Conservation (phyloP, 345 rosid genomes). For the Schrenkiella parvula region DNA sequence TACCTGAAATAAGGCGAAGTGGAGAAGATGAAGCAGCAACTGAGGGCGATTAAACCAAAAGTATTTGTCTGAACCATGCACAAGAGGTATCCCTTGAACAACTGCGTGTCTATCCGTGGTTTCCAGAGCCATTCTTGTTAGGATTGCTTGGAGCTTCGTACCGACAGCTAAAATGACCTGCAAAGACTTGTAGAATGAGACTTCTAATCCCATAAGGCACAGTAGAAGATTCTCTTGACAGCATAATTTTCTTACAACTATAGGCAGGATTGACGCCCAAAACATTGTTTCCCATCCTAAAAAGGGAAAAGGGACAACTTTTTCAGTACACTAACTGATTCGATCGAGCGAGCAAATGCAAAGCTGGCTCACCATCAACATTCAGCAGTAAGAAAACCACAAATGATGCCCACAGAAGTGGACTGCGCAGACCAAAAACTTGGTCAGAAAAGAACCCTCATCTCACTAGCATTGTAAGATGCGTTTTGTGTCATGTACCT, state of each 20-base stretch:
- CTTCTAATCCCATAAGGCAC: neutral
- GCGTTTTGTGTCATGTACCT: constrained; percentile 40
- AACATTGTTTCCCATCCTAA: constrained; percentile 76
- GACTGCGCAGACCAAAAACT: constrained; percentile 47
- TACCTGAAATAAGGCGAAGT: constrained; percentile 89
- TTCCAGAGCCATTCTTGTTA: constrained; percentile 76
- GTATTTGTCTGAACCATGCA: constrained; percentile 74
- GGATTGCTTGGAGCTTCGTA: constrained; percentile 76
- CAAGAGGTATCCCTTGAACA: constrained; percentile 91
- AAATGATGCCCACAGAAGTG: constrained; percentile 79
- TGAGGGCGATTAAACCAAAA: constrained; percentile 82
- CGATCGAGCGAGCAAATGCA: neutral
- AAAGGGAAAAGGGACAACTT: neutral
- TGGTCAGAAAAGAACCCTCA: neutral
- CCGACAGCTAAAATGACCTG: constrained; percentile 88
- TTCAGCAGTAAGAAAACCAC: constrained; percentile 81
- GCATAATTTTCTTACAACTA: constrained; percentile 50
- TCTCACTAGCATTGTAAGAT: neutral
- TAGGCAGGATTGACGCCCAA: constrained; percentile 77
- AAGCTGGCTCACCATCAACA: constrained; percentile 52
- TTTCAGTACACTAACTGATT: neutral
- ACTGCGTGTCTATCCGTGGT: constrained; percentile 73
- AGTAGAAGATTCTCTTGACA: neutral
- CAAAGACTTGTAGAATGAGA: constrained; percentile 8
- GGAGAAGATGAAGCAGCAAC: constrained; percentile 70